A percentile compares a stretch with the other conserved stretches of the same genome.
Conservation (phyloP, 192 early-diverging fungal genomes). For the Podila horticola region DNA sequence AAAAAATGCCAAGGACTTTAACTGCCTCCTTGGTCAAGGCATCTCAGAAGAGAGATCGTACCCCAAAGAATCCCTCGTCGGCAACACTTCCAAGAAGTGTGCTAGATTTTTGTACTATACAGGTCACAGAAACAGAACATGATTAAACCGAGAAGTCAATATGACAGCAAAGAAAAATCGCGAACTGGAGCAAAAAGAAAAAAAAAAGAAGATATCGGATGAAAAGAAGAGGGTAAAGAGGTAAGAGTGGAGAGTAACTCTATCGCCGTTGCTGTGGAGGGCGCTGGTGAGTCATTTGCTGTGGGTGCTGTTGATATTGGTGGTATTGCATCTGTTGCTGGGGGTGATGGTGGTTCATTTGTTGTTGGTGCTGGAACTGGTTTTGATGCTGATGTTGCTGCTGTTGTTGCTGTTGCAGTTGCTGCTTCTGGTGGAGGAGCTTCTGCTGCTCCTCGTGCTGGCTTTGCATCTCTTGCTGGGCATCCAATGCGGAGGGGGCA, state of each 20-base stretch:
- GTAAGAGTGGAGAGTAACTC: not conserved
- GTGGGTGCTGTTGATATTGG: slow-evolving; percentile 11
- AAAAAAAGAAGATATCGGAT: not conserved
- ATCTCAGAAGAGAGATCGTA: too few species aligned
- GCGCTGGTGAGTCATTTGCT: slow-evolving; percentile 1
- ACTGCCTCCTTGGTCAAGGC: too few species aligned
- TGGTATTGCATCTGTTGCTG: too few species aligned
- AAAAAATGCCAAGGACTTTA: too few species aligned
- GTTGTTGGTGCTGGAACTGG: slow-evolving; percentile 14
- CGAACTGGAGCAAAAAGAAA: too few species aligned
- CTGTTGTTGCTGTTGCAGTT: slow-evolving; percentile 38
- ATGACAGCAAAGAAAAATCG: too few species aligned
- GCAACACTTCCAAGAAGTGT: too few species aligned
- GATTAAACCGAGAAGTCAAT: too few species aligned
- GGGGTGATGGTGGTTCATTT: not conserved
- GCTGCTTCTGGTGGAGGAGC: slow-evolving; percentile 49
- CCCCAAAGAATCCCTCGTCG: too few species aligned
- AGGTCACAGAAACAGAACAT: too few species aligned
- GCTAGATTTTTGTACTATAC: too few species aligned
- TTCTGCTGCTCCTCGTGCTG: slow-evolving; percentile 59
- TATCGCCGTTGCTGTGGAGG: slow-evolving; percentile 5
- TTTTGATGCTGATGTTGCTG: slow-evolving; percentile 21
- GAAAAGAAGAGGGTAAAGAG: not conserved
- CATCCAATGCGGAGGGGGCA: slow-evolving; percentile 79
- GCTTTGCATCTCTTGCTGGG: slow-evolving; percentile 56